Conservation (phyloP, 1,284 basidiomycete species). For the Ganoderma lucidum region DNA sequence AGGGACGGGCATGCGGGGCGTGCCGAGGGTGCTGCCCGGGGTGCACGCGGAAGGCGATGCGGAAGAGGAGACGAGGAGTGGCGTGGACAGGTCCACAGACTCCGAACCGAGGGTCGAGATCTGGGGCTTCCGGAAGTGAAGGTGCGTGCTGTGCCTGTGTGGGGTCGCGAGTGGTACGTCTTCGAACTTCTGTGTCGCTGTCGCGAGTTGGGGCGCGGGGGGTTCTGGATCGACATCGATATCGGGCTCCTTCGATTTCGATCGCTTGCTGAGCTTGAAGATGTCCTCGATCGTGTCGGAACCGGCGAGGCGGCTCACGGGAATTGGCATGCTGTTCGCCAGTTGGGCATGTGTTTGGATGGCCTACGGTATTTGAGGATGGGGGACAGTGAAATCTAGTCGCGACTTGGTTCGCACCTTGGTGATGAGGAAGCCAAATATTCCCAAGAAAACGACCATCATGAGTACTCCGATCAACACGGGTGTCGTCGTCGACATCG, state of each 20-base stretch:
- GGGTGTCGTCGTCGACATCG: not conserved
- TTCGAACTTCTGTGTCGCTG: not conserved
- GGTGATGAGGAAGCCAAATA: conserved; percentile 3
- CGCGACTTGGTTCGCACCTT: not conserved
- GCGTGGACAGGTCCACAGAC: not conserved
- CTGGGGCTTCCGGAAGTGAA: not conserved
- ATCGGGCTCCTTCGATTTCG: not conserved
- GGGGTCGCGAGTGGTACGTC: conserved; percentile 1
- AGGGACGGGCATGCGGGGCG: not conserved
- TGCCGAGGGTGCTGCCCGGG: not conserved
- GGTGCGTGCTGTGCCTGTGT: not conserved
- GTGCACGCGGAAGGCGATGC: not conserved
- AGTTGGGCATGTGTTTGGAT: not conserved
- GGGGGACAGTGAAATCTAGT: not conserved
- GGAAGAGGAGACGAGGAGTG: not conserved
- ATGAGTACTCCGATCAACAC: not conserved
- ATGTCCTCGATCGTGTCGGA: conserved; percentile 11
- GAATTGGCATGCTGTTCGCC: not conserved
- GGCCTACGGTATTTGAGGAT: not conserved
- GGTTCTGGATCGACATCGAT: not conserved
- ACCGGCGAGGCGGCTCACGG: conserved; percentile 7
- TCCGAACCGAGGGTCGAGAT: not conserved
- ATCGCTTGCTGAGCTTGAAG: conserved; percentile 7
- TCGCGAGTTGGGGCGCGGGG: not conserved
- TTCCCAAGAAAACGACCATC: not conserved